phyloP scores from a whole-genome alignment of 129 eudicot genomes.

The Centella asiatica region DNA sequence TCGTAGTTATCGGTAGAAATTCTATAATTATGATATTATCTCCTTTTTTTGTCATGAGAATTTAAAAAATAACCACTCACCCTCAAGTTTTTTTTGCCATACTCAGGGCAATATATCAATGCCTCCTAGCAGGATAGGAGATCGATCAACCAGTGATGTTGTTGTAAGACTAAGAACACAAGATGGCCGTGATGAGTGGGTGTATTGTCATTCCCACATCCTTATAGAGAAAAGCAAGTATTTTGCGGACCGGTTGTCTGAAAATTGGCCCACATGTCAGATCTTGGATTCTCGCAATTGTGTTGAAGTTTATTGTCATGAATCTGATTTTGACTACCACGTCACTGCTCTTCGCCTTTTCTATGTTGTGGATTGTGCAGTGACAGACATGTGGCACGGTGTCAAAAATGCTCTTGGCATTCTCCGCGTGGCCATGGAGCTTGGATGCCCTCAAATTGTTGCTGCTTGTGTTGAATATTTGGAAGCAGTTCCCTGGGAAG shows the following conservation, averaged over 20 bases:
- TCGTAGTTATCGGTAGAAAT: no score
- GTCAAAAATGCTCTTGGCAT: conserved; percentile 80
- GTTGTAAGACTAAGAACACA: conserved; percentile 82
- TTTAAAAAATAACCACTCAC: no score
- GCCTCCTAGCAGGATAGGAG: conserved; percentile 42
- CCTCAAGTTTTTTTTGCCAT: no score
- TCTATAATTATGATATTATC: no score
- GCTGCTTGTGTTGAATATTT: conserved; percentile 60
- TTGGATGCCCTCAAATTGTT: conserved; percentile 65
- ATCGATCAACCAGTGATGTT: conserved; percentile 75
- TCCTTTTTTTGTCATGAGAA: no score
- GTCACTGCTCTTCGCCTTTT: conserved; percentile 65
- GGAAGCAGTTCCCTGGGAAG: conserved; percentile 96
- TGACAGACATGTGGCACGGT: conserved; percentile 49
- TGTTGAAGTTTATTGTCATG: conserved; percentile 83
- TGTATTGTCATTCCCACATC: conserved; percentile 74
- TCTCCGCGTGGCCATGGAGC: conserved; percentile 61
- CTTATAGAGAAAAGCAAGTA: conserved; percentile 65
- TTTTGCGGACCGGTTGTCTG: conserved; percentile 86
- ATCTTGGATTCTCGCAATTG: conserved; percentile 95
- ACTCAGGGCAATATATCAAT: conserved; percentile 33
- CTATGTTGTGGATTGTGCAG: conserved; percentile 26
- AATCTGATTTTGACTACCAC: conserved; percentile 65
- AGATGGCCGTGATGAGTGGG: conserved; percentile 89
- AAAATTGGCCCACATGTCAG: conserved; percentile 90